Percentiles rank a stretch among this genome's conserved stretches.
Conservation (phyloP, 2,329 filamentous ascomycete species). For the Lasiodiplodia theobromae region DNA sequence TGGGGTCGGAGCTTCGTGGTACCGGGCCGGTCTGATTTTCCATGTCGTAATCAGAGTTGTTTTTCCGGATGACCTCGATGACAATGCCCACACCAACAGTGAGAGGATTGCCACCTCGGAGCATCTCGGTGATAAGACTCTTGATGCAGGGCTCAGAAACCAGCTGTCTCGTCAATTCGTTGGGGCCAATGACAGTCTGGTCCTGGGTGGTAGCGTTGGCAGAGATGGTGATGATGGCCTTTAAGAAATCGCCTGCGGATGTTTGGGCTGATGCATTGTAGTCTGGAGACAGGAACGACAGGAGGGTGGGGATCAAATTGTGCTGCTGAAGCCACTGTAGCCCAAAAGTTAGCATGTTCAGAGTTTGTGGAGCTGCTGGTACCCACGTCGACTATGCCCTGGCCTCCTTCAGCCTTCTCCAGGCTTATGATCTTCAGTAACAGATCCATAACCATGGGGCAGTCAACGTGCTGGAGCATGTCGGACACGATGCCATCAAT, state of each 20-base stretch:
- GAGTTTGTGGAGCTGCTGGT: neutral
- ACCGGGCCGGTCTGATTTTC: constrained; percentile 85
- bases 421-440: constrained; percentile 95
- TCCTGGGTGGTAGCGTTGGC: constrained; percentile 98
- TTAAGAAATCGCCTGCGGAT: constrained; percentile 95
- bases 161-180: constrained; percentile 92
- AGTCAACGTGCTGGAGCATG: constrained; percentile 93
- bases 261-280: constrained; percentile 92
- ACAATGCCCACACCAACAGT: constrained; percentile 97
- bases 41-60: constrained; percentile 98
- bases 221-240: constrained; percentile 98
- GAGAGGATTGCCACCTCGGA: constrained; percentile 88
- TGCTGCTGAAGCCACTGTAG: constrained; percentile 87
- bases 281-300: constrained; percentile 85
- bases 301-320: constrained; percentile 82
- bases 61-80: constrained; percentile 98
- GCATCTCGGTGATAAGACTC: constrained; percentile 88
- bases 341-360: neutral
- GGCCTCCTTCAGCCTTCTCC: constrained; percentile 88
- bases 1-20: constrained; percentile 86
- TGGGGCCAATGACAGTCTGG: constrained; percentile 97
- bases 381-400: constrained; percentile 90
- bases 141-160: constrained; percentile 87
- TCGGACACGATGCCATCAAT: constrained; percentile 82
- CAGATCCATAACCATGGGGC: constrained; percentile 97